phyloP scores from a whole-genome alignment of 2,329 filamentous ascomycete genomes.

The Alternaria triticina region DNA sequence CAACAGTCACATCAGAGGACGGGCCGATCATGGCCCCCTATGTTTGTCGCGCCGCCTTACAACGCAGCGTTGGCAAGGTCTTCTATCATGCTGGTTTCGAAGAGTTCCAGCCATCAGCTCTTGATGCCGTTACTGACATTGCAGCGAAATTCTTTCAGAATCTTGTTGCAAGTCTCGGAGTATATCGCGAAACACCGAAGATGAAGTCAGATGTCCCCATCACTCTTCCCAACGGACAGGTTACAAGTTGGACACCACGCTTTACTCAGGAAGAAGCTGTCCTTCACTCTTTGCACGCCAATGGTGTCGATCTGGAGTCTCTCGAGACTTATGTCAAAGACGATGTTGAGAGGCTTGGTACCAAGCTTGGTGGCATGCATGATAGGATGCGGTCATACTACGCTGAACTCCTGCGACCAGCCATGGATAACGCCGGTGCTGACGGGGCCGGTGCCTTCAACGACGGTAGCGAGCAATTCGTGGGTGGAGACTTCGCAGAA shows the following conservation, averaged over 20 bases:
- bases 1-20: constrained; percentile 88
- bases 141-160: constrained; percentile 90
- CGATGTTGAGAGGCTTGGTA: constrained; percentile 84
- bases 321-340: constrained; percentile 90
- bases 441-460: constrained; percentile 93
- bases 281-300: constrained; percentile 83
- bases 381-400: constrained; percentile 94
- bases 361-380: constrained; percentile 82
- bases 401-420: constrained; percentile 90
- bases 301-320: constrained; percentile 79
- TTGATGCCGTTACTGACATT: constrained; percentile 89
- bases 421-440: constrained; percentile 75
- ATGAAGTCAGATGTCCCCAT: constrained; percentile 59
- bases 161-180: constrained; percentile 77
- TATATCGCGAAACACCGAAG: constrained; percentile 84
- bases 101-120: constrained; percentile 91
- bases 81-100: constrained; percentile 97
- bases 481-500: constrained; percentile 95
- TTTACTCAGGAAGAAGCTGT: constrained; percentile 86
- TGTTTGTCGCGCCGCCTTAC: constrained; percentile 81
- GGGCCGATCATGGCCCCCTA: constrained; percentile 86
- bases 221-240: constrained; percentile 30
- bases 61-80: constrained; percentile 90
- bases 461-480: constrained; percentile 95
- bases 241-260: constrained; percentile 64